Evolutionary conservation across 768 basidiomycete genomes (phyloP), one percentile per base, ranked within the genome.

Genomic region (Galerina marginata): DNA sequence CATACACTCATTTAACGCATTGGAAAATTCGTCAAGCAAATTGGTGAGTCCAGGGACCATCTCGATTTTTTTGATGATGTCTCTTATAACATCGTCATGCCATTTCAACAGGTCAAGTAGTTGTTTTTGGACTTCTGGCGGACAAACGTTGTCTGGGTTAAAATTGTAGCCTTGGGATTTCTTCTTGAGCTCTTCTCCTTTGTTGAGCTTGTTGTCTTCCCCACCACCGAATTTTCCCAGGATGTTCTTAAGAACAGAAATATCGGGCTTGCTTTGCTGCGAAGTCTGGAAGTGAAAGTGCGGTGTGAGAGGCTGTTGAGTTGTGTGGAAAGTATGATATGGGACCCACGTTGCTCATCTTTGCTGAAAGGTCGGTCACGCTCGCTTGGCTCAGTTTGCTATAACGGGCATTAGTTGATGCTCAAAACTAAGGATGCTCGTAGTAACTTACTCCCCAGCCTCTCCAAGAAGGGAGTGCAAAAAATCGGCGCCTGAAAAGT

Each of bases 1-100:
- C 84, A 58, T 61, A 86, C 89, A 90, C 63, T 85, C 87, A 62
- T 89, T 89, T 59, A 92, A 70, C 4, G 86, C 81, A 65, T 89
- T 85, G 9, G 85, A 81, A 43, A 91, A 73, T 63, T 85, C 79
- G 46, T 90, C 89, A 4, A 90, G 71, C 40, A 90, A 72, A 16
- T 79, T 72, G 33, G 71, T 69, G 20, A 90, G 74, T 1, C 88
- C 89, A 15, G 89, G 90, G 23, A 91, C 81, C 78, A 84, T 83
- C 64, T 87, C 85, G 39, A 91, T 87, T 69, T 79, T 83, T 67
- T 80, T 76, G 14, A 79, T 69, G 7, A 88, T 74, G 47, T 81
- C 79, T 42, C 81, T 72, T 72, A 83, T 84, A 45, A 90, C 75
- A 23, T 75, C 76, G 66, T 91, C 90, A 42, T 85, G 81, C 86